These are phyloP conservation scores for Ramularia endophylla DNA, from an alignment of 2,329 filamentous ascomycete species.

Conservation along the genomic window DNA sequence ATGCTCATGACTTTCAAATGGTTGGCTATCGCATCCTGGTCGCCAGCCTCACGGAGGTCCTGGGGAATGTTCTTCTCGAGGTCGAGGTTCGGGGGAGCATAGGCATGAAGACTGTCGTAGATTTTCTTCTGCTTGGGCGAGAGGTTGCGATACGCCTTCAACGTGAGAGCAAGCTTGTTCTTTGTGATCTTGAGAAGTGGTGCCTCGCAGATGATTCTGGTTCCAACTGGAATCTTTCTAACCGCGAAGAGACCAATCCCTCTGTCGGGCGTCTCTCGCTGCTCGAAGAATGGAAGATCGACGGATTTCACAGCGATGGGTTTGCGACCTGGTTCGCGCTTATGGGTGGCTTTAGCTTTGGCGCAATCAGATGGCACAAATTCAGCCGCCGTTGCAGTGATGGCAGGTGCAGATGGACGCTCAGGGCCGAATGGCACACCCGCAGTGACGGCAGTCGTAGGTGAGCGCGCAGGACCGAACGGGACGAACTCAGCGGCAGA, in stretches of 20 bases:
- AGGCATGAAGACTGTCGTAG: conserved; percentile 19
- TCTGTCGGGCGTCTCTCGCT: conserved; percentile 15
- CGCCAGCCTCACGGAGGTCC: conserved; percentile 2
- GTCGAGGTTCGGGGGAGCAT: conserved; percentile 11
- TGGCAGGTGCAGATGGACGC: too few relatives aligned
- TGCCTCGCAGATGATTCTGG: conserved; percentile 22
- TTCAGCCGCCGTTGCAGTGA: too few relatives aligned
- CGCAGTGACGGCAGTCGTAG: too few relatives aligned
- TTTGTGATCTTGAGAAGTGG: conserved; percentile 16
- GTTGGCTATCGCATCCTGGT: conserved; percentile 11
- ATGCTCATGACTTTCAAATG: conserved; percentile 21
- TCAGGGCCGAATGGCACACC: too few relatives aligned
- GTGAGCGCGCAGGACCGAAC: too few relatives aligned
- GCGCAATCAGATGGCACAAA: too few relatives aligned
- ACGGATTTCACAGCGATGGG: too few relatives aligned
- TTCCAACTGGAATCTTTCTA: conserved; percentile 18
- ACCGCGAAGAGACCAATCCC: conserved; percentile 24
- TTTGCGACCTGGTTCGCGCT: too few relatives aligned
- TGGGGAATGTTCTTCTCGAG: conserved; percentile 15
- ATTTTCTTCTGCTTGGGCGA: conserved; percentile 8
- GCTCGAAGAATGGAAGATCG: conserved; percentile 10
- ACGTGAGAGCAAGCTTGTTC: conserved; percentile 12
- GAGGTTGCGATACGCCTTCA: conserved; percentile 19
- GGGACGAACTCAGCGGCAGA: too few relatives aligned
- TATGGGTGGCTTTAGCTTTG: too few relatives aligned